phyloP scores from a whole-genome alignment of 768 basidiomycete species.

The Lentinus brumalis region DNA sequence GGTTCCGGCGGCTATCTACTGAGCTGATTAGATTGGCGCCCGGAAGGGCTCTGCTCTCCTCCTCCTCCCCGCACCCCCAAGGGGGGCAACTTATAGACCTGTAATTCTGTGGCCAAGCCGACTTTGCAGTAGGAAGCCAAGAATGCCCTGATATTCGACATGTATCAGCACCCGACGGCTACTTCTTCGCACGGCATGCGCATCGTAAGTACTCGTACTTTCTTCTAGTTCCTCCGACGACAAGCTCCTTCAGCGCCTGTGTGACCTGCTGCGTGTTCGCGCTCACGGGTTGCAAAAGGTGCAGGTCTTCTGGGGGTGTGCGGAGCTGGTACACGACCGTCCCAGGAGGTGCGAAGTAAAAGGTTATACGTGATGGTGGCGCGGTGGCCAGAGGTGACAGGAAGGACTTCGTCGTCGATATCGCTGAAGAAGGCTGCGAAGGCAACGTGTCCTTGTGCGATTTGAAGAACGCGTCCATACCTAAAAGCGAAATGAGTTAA shows the following conservation, averaged over 20 bases:
- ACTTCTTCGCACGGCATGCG: too few relatives aligned
- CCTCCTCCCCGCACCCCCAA: too few relatives aligned
- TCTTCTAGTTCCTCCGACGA: constrained; percentile 26
- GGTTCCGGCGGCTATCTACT: too few relatives aligned
- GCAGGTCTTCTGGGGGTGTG: neutral
- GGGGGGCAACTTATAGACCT: too few relatives aligned
- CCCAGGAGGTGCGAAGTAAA: constrained; percentile 19
- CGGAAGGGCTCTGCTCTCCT: too few relatives aligned
- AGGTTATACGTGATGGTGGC: constrained; percentile 50
- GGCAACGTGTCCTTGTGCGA: constrained; percentile 49
- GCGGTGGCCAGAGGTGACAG: constrained; percentile 43
- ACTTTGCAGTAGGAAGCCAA: too few relatives aligned
- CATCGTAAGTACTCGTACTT: too few relatives aligned
- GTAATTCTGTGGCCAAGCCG: too few relatives aligned
- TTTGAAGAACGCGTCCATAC: constrained; percentile 50
- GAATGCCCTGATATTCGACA: too few relatives aligned
- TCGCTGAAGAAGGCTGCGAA: constrained; percentile 48
- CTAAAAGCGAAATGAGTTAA: constrained; percentile 22
- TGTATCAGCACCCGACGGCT: too few relatives aligned
- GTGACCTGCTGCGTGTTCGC: constrained; percentile 10
- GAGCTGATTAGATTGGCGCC: too few relatives aligned
- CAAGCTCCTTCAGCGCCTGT: constrained; percentile 27
- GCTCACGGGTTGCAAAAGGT: neutral
- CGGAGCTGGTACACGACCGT: neutral
- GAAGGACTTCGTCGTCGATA: constrained; percentile 47